Conservation (phyloP, 495 filamentous ascomycete species). For the Penicillium parvum region DNA sequence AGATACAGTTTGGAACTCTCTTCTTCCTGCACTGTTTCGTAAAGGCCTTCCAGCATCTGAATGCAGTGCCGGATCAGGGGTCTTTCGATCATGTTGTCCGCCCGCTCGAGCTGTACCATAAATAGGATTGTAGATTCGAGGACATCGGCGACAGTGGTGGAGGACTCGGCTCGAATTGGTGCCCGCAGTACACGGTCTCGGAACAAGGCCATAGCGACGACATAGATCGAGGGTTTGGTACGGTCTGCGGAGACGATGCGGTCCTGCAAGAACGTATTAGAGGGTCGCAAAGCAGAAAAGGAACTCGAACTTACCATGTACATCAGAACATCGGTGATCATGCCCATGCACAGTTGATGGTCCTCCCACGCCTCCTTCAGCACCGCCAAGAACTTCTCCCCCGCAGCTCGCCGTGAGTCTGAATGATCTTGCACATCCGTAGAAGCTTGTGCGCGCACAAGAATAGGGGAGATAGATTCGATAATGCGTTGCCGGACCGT, state of each 20-base stretch:
- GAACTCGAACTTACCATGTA: slow-evolving; percentile 65
- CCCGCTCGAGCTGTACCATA: slow-evolving; percentile 86
- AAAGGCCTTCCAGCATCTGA: slow-evolving; percentile 87
- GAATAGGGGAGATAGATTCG: slow-evolving; percentile 55
- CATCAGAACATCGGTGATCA: slow-evolving; percentile 97
- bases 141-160: slow-evolving; percentile 55
- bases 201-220: slow-evolving; percentile 79
- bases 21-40: slow-evolving; percentile 71
- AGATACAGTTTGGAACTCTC: slow-evolving; percentile 74
- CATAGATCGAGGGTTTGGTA: slow-evolving; percentile 72
- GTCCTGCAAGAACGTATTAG: slow-evolving; percentile 46
- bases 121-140: slow-evolving; percentile 81
- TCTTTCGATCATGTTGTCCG: slow-evolving; percentile 85
- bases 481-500: slow-evolving; percentile 62
- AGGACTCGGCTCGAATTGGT: slow-evolving; percentile 39
- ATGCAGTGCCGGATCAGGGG: slow-evolving; percentile 75
- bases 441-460: slow-evolving; percentile 43
- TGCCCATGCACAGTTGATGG: slow-evolving; percentile 89
- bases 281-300: background rate
- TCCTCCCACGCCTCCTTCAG: slow-evolving; percentile 78
- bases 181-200: slow-evolving; percentile 72
- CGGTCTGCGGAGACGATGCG: slow-evolving; percentile 71
- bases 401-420: slow-evolving; percentile 69
- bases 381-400: slow-evolving; percentile 76
- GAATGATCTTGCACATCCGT: slow-evolving; percentile 52